phyloP scores from a whole-genome alignment of 2,329 filamentous ascomycete species.

The Scedosporium aurantiacum region DNA sequence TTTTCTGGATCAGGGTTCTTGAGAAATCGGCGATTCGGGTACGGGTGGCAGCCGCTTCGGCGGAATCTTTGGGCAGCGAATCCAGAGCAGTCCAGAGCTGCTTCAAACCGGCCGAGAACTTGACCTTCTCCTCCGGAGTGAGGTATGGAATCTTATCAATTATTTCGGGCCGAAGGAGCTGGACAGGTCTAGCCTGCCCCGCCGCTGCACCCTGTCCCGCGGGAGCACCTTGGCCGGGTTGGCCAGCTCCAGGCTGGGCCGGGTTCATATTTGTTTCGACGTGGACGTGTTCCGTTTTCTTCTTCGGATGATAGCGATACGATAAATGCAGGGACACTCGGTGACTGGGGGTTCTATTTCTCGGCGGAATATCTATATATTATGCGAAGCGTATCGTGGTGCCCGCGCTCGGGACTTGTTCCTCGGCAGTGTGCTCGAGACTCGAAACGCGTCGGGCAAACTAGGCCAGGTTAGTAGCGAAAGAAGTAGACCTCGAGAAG shows the following conservation, averaged over 20 bases:
- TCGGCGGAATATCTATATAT: too few relatives aligned
- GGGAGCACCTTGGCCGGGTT: conserved; percentile 13
- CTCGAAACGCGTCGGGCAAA: too few relatives aligned
- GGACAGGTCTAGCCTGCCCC: conserved; percentile 13
- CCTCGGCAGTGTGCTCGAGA: too few relatives aligned
- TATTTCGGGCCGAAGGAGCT: conserved; percentile 39
- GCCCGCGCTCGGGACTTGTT: too few relatives aligned
- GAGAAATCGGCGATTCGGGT: conserved; percentile 52
- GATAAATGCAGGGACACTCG: neutral
- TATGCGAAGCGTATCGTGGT: too few relatives aligned
- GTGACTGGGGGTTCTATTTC: too few relatives aligned
- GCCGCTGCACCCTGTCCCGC: conserved; percentile 13
- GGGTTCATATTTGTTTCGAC: neutral
- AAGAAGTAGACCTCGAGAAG: too few relatives aligned
- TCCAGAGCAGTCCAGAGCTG: conserved; percentile 43
- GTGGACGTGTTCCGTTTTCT: neutral
- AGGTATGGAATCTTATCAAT: conserved; percentile 40
- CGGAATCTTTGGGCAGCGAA: conserved; percentile 33
- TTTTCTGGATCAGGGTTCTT: conserved; percentile 40
- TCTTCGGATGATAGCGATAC: neutral
- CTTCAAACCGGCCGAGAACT: conserved; percentile 47
- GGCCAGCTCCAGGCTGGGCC: conserved; percentile 3
- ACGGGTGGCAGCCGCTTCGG: conserved; percentile 37
- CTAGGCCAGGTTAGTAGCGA: too few relatives aligned
- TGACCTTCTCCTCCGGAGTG: conserved; percentile 41